phyloP scores from a whole-genome alignment of 495 filamentous ascomycete species.

The Penicillium crystallinum region DNA sequence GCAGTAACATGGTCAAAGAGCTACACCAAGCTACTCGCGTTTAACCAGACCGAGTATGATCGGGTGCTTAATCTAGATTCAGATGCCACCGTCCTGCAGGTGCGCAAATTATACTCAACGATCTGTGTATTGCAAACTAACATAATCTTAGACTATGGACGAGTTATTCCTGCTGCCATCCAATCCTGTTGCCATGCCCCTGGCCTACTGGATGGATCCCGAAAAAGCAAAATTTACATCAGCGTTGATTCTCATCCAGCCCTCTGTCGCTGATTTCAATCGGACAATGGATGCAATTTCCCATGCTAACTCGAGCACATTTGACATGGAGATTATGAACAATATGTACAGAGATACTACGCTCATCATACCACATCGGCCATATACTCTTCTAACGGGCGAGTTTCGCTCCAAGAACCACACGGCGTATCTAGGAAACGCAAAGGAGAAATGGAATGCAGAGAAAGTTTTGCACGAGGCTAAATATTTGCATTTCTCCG shows the following conservation, averaged over 20 bases:
- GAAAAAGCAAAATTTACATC: conserved; percentile 40
- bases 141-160: conserved; percentile 44
- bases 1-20: conserved; percentile 47
- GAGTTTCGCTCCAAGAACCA: conserved; percentile 57
- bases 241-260: conserved; percentile 54
- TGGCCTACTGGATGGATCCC: conserved; percentile 57
- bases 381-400: conserved; percentile 55
- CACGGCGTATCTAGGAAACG: conserved; percentile 50
- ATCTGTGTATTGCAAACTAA: not conserved
- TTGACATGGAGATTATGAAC: conserved; percentile 46
- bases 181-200: conserved; percentile 48
- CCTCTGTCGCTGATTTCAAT: conserved; percentile 42
- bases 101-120: not conserved
- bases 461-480: conserved; percentile 51
- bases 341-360: conserved; percentile 52
- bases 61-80: conserved; percentile 59
- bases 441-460: conserved; percentile 54
- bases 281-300: conserved; percentile 40
- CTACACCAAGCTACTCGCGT: conserved; percentile 60
- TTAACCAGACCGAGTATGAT: conserved; percentile 57
- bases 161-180: conserved; percentile 58
- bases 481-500: conserved; percentile 65
- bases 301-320: conserved; percentile 9
- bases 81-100: conserved; percentile 51
- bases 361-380: conserved; percentile 61